Base-by-base conservation (phyloP, 345 rosid genomes). In the Euclidium syriacum region DNA sequence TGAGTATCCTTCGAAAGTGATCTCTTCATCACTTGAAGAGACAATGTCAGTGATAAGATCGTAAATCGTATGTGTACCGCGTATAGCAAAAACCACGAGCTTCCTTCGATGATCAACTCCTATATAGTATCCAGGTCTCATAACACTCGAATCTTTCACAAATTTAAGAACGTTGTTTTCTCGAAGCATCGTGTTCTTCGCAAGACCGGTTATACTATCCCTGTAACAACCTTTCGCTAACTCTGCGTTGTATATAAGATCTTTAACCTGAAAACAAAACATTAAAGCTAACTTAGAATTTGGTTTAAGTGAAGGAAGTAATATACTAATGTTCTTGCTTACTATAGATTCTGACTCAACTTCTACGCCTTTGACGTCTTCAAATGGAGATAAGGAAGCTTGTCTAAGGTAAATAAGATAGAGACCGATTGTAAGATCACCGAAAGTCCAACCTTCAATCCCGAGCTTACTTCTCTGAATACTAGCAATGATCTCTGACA, bases 51-150 rank as follows among this genome's bases (percentile, higher is more conserved):
- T 90, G 41, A 90, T 84, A 24, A 90, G 82, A 72, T 94, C 99
- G 42, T 84, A 87, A 5, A 87, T 91, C 0, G 95, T 87, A 72
- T 90, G 95, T 22, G 97, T 90, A 48, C 96, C 96, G 3, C 95
- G 90, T 53, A 90, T 94, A 41, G 80, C 92, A 43, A 94, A 68
- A 30, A 94, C 81, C 33, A 94, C 76, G 11, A 90, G 90, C 55
- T 83, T 90, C 64, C 79, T 81, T 5, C 84, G 78, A 65, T 78
- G 87, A 79, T 94, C 96, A 65, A 83, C 59, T 43, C 79, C 95
- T 58, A 90, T 68, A 61, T 83, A 87, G 64, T 94, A 94, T 19
- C 95, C 96, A 60, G 99, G 96, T 79, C 99, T 87, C 88, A 90
- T 81, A 58, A 94, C 88, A 29, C 83, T 80, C 17, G 90, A 94